Evolutionary conservation across 805 yeast species (phyloP).

Genomic region (Sugiyamaella americana): DNA sequence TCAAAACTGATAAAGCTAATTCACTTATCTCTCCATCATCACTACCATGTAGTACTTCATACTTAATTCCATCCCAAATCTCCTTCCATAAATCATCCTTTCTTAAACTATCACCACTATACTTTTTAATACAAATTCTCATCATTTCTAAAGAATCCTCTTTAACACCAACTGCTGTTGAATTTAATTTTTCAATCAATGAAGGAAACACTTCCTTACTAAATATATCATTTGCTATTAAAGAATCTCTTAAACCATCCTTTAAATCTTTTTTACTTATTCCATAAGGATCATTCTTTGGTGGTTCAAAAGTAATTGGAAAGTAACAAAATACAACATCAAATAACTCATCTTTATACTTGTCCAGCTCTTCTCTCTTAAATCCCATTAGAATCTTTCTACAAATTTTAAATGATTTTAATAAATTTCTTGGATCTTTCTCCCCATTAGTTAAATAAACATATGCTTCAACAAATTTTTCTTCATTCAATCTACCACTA

Average conservation of each 20-base stretch:
- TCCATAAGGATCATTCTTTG: slow-evolving; percentile 78
- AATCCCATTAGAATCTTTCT: slow-evolving; percentile 39
- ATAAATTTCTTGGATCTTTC: slow-evolving; percentile 86
- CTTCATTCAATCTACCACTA: slow-evolving; percentile 17
- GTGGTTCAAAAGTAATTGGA: slow-evolving; percentile 93
- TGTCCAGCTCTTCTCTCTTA: slow-evolving; percentile 31
- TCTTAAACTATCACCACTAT: slow-evolving; percentile 29
- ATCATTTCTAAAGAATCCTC: slow-evolving; percentile 67
- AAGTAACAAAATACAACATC: slow-evolving; percentile 91
- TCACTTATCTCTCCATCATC: slow-evolving; percentile 38
- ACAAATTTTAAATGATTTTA: slow-evolving; percentile 61
- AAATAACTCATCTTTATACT: slow-evolving; percentile 57
- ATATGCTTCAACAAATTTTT: slow-evolving; percentile 49
- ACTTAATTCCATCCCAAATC: slow-evolving; percentile 84
- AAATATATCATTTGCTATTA: slow-evolving; percentile 54
- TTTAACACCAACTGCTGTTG: slow-evolving; percentile 35
- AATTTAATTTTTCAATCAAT: slow-evolving; percentile 43
- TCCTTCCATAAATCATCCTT: slow-evolving; percentile 58
- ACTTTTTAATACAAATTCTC: slow-evolving; percentile 47
- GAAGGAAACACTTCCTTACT: slow-evolving; percentile 73
- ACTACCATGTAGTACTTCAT: slow-evolving; percentile 82
- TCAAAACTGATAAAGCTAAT: slow-evolving; percentile 41
- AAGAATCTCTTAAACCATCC: slow-evolving; percentile 49
- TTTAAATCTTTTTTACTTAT: slow-evolving; percentile 73
- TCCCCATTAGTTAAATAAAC: slow-evolving; percentile 74